Evolutionary conservation across 768 basidiomycete genomes (phyloP).

Genomic region (Tricholoma sp.): DNA sequence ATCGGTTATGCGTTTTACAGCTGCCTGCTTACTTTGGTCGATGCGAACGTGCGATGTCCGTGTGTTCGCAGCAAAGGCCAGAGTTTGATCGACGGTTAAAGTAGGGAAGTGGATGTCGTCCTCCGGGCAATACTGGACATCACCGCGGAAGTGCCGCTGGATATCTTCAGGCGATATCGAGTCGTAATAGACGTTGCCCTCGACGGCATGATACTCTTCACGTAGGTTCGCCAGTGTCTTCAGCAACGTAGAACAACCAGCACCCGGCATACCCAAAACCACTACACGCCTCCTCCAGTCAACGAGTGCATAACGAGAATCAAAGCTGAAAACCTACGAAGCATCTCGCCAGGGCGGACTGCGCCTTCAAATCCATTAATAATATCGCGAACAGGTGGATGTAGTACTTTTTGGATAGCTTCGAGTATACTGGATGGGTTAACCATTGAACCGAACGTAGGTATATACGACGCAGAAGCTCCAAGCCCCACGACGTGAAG

Average conservation of each 20-base stretch:
- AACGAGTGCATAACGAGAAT: neutral
- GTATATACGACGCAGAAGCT: conserved; percentile 37
- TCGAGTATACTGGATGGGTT: conserved; percentile 36
- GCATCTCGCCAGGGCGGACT: conserved; percentile 69
- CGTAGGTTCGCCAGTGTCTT: too few species aligned
- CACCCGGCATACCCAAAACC: too few species aligned
- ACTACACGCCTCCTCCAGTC: conserved; percentile 38
- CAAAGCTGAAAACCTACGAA: conserved; percentile 45
- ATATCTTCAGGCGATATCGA: conserved; percentile 65
- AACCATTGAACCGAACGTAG: conserved; percentile 49
- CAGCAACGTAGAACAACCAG: too few species aligned
- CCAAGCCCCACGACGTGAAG: conserved; percentile 51
- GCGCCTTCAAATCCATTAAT: conserved; percentile 59
- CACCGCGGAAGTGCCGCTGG: conserved; percentile 63
- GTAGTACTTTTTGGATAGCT: conserved; percentile 38
- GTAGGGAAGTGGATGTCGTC: conserved; percentile 86
- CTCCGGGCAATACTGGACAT: conserved; percentile 77
- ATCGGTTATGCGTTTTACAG: conserved; percentile 45
- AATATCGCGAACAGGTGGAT: conserved; percentile 61
- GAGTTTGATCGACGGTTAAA: conserved; percentile 72
- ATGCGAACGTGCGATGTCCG: conserved; percentile 58
- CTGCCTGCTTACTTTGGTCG: conserved; percentile 36
- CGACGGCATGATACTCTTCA: too few species aligned
- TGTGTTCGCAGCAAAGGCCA: conserved; percentile 62
- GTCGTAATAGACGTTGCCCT: too few species aligned